phyloP scores from a whole-genome alignment of 495 filamentous ascomycete genomes.

The Polyplosphaeria fusca region DNA sequence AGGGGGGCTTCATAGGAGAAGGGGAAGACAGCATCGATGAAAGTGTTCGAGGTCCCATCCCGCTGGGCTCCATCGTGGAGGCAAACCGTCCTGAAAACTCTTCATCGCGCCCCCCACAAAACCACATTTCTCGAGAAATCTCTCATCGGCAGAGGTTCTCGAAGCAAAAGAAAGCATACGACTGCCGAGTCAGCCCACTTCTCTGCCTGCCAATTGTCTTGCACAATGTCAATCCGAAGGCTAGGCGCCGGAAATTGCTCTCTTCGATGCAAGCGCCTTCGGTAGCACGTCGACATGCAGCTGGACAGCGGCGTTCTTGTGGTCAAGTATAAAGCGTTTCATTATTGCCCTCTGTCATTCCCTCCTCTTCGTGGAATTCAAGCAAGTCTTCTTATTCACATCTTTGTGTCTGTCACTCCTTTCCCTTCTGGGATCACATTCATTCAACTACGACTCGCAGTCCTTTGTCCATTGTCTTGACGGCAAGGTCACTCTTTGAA shows the following conservation, averaged over 20 bases:
- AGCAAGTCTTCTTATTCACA: background rate
- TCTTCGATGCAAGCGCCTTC: background rate
- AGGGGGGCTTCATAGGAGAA: no score
- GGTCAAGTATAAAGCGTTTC: background rate
- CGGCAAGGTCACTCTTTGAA: no score
- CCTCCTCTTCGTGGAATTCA: background rate
- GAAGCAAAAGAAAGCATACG: no score
- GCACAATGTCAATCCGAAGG: background rate
- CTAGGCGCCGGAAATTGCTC: background rate
- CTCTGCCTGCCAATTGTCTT: no score
- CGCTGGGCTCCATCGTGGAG: no score
- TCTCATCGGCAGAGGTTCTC: no score
- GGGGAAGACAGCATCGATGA: no score
- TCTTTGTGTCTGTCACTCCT: background rate
- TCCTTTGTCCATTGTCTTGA: background rate
- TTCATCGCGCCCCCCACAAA: background rate
- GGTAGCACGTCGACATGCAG: background rate
- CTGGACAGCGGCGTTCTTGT: background rate
- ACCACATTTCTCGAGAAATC: no score
- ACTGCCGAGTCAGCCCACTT: no score
- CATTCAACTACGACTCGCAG: background rate
- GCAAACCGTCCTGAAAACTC: background rate
- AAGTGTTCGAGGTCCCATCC: no score
- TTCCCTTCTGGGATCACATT: background rate
- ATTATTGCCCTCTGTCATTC: background rate